phyloP scores from a whole-genome alignment of 441 rosid species.

The Cnidoscolus chayamansa region DNA sequence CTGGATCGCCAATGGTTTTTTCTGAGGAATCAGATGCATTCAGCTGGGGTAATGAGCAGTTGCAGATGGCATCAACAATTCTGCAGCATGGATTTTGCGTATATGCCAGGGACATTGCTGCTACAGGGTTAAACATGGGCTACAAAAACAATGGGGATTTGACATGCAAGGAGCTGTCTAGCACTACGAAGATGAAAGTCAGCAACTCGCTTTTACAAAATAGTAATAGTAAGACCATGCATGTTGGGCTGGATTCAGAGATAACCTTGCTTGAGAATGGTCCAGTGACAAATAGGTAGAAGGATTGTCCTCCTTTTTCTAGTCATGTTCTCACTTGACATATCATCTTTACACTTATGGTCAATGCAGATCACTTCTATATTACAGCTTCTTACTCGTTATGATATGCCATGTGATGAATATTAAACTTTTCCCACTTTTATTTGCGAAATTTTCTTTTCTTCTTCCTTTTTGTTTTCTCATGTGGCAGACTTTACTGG shows the following conservation, averaged over 20 bases:
- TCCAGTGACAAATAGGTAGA: constrained; percentile 37
- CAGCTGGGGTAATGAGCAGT: constrained; percentile 47
- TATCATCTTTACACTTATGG: constrained; percentile 5
- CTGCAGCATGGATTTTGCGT: constrained; percentile 57
- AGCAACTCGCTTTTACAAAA: constrained; percentile 29
- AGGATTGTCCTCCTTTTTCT: constrained; percentile 10
- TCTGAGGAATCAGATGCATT: constrained; percentile 44
- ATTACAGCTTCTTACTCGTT: not conserved
- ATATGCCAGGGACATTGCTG: constrained; percentile 45
- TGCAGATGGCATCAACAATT: constrained; percentile 53
- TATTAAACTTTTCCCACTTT: not conserved
- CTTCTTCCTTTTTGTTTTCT: not conserved
- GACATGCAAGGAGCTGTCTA: constrained; percentile 32
- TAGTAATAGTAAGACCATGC: constrained; percentile 23
- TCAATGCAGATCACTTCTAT: constrained; percentile 2
- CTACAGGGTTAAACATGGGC: constrained; percentile 32
- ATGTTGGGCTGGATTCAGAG: constrained; percentile 31
- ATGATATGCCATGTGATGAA: not conserved
- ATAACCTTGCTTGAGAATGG: constrained; percentile 32
- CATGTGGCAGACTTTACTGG: not conserved
- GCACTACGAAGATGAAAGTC: constrained; percentile 29
- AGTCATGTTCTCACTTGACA: constrained; percentile 7
- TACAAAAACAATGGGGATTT: constrained; percentile 31
- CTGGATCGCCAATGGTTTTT: constrained; percentile 36
- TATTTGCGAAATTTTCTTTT: not conserved